A percentile compares a stretch with the other conserved stretches of the same genome.
Conservation (phyloP, 2,329 filamentous ascomycete genomes). For the Colletotrichum sp. region DNA sequence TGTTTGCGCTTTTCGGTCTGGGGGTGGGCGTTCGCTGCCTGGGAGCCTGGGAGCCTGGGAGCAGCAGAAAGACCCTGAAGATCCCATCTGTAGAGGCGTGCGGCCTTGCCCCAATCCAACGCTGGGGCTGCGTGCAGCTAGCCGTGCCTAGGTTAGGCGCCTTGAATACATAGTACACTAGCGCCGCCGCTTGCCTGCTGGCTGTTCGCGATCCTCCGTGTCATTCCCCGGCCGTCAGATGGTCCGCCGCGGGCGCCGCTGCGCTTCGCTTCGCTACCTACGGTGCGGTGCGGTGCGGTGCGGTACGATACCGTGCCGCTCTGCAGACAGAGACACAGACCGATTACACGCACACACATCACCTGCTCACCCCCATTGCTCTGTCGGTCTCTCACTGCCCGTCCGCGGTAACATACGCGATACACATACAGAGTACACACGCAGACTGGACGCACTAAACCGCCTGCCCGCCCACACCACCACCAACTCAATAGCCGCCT, state of each 20-base stretch:
- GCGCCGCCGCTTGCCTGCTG: conserved; percentile 3
- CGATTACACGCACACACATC: background rate
- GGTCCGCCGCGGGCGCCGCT: conserved; percentile 5
- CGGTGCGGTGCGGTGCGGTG: background rate
- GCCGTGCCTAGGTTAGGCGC: background rate
- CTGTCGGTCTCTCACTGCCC: background rate
- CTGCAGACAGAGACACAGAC: background rate
- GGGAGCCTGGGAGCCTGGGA: background rate
- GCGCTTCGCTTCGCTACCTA: background rate
- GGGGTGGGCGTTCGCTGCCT: background rate
- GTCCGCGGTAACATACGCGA: background rate
- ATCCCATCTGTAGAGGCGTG: conserved; percentile 13
- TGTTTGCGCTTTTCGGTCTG: background rate
- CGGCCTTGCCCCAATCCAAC: conserved; percentile 5
- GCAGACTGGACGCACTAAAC: background rate
- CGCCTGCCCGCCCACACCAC: background rate
- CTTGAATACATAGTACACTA: background rate
- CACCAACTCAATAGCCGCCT: conserved; percentile 1
- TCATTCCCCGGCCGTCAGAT: conserved; percentile 19
- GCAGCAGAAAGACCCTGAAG: conserved; percentile 19
- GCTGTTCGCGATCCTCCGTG: conserved; percentile 5
- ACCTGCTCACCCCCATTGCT: background rate
- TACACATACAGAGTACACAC: background rate
- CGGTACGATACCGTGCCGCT: conserved; percentile 8
- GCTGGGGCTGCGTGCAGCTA: conserved; percentile 14